Percentiles rank a stretch among this genome's conserved stretches.
Evolutionary conservation across 768 basidiomycete species (phyloP).

Genomic region (Suillus clintonianus): DNA sequence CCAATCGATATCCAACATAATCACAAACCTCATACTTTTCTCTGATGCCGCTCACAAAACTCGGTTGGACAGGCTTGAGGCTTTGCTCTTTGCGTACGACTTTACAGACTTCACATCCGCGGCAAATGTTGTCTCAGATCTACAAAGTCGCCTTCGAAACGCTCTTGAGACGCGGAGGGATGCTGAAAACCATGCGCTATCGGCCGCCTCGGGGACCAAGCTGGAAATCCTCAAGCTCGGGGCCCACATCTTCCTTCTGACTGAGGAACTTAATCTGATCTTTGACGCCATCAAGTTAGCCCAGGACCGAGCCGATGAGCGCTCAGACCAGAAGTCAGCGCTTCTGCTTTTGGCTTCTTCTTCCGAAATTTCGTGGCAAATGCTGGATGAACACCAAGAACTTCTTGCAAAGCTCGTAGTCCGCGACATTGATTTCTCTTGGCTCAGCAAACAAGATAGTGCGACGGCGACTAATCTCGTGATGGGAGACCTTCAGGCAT

Average conservation of each 20-base stretch:
- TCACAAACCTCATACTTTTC: slow-evolving; percentile 87
- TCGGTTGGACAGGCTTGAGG: slow-evolving; percentile 77
- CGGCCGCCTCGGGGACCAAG: slow-evolving; percentile 40
- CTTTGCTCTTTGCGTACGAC: slow-evolving; percentile 84
- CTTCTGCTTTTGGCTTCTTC: slow-evolving; percentile 80
- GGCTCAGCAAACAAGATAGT: slow-evolving; percentile 86
- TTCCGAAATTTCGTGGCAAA: slow-evolving; percentile 87
- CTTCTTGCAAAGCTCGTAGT: slow-evolving; percentile 87
- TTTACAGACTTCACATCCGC: slow-evolving; percentile 75
- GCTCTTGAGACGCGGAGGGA: slow-evolving; percentile 54
- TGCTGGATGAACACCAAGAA: slow-evolving; percentile 74
- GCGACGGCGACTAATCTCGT: slow-evolving; percentile 78
- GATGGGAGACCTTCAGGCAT: slow-evolving; percentile 78
- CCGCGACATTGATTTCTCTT: slow-evolving; percentile 73
- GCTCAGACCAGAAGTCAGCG: slow-evolving; percentile 74
- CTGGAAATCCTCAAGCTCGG: slow-evolving; percentile 66
- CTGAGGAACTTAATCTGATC: slow-evolving; percentile 79
- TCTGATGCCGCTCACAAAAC: slow-evolving; percentile 83
- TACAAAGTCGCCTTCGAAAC: slow-evolving; percentile 74
- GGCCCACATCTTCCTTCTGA: slow-evolving; percentile 69
- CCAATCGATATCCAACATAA: slow-evolving; percentile 80
- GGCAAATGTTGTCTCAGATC: slow-evolving; percentile 66
- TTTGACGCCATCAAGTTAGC: slow-evolving; percentile 86
- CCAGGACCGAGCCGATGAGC: slow-evolving; percentile 71
- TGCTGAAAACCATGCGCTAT: slow-evolving; percentile 35